Base-by-base conservation (phyloP, 331 rosid genomes). In the Quercus lobata region DNA sequence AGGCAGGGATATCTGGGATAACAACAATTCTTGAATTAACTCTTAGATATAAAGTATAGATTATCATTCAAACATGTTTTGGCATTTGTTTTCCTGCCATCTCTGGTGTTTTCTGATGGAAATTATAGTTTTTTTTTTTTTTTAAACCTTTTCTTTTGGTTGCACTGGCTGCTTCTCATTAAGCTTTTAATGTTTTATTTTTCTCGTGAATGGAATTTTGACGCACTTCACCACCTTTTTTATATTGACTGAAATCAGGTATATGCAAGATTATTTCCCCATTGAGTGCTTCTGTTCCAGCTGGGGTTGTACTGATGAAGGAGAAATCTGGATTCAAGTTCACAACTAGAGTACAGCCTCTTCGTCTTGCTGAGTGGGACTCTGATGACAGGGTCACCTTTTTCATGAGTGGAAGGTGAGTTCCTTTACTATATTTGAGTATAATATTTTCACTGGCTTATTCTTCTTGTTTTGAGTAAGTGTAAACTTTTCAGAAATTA, bases 311-410 rank as follows among this genome's bases (percentile, higher is more conserved):
- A 37, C 83, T 96, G 74, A 93, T 90, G 98, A 96, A 84, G 87
- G 98, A 96, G 90, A 85, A 89, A 81, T 78, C 87, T 71, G 97
- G 98, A 75, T 96, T 96, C 85, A 96, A 93, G 88, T 96, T 96
- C 84, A 89, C 99, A 46, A 96, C 99, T 29, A 91, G 97, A 77
- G 98, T 96, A 71, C 99, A 96, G 86, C 99, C 98, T 58, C 97
- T 96, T 34, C 97, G 98, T 68, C 97, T 93, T 85, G 97, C 98
- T 35, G 97, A 89, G 89, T 96, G 99, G 99, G 93, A 96, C 87
- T 82, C 81, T 49, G 97, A 92, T 84, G 99, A 96, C 86, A 93
- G 78, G 81, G 94, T 92, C 78, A 96, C 97, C 1, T 96, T 96
- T 89, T 93, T 90, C 86, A 88, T 90, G 98, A 93, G 98, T 66